phyloP scores from a whole-genome alignment of 805 yeast genomes.

The Wickerhamomyces ciferrii region DNA sequence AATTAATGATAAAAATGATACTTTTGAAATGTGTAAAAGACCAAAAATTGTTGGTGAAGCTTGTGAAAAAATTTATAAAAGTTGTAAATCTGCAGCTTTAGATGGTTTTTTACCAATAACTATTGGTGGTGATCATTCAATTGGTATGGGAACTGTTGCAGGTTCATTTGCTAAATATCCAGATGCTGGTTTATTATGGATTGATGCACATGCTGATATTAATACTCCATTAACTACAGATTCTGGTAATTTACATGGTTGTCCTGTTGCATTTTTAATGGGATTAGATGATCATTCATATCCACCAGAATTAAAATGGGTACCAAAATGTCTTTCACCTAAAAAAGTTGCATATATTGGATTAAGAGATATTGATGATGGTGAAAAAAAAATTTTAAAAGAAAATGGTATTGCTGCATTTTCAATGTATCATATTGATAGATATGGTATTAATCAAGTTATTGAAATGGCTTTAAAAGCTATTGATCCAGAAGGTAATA shows the following conservation, averaged over 20 bases:
- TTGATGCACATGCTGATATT: conserved; percentile 97
- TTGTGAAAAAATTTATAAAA: conserved; percentile 53
- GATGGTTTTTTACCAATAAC: conserved; percentile 66
- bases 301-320: conserved; percentile 81
- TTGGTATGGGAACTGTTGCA: conserved; percentile 88
- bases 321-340: conserved; percentile 60
- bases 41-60: conserved; percentile 76
- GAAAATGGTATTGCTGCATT: conserved; percentile 76
- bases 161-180: conserved; percentile 79
- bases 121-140: conserved; percentile 95
- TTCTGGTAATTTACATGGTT: conserved; percentile 93
- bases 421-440: conserved; percentile 95
- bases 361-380: conserved; percentile 85
- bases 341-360: conserved; percentile 87
- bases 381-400: conserved; percentile 70
- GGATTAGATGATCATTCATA: conserved; percentile 66
- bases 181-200: conserved; percentile 89
- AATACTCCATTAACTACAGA: conserved; percentile 81
- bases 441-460: conserved; percentile 86
- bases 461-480: conserved; percentile 84
- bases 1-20: conserved; percentile 39
- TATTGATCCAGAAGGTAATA: conserved; percentile 62
- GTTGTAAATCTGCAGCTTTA: conserved; percentile 47
- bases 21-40: conserved; percentile 55
- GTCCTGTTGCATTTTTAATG: conserved; percentile 88